Evolutionary conservation across 2,329 filamentous ascomycete genomes (phyloP).

Genomic region (Aspergillus novofumigatus): DNA sequence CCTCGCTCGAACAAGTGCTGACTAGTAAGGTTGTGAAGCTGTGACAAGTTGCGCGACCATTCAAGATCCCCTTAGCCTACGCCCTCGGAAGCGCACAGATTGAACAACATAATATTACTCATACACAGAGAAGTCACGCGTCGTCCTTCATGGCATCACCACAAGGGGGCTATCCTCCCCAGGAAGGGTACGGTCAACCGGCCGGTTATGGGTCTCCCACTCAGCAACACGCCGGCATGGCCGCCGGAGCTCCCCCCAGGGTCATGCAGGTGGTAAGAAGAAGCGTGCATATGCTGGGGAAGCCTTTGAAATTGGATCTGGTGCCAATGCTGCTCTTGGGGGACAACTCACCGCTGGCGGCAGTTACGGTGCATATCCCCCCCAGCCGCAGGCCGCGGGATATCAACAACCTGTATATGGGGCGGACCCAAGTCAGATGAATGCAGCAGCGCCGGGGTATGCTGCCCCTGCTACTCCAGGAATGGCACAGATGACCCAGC

Average conservation of each 20-base stretch:
- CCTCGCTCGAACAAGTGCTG: conserved; percentile 9
- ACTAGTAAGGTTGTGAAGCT: conserved; percentile 22
- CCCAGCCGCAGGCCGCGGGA: conserved; percentile 46
- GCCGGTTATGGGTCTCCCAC: conserved; percentile 38
- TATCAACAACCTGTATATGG: conserved; percentile 43
- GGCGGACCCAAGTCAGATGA: conserved; percentile 44
- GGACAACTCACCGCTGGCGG: conserved; percentile 50
- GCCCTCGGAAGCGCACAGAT: not conserved
- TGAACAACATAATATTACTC: not conserved
- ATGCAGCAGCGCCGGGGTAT: conserved; percentile 65
- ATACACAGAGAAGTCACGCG: conserved; percentile 3
- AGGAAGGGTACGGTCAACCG: conserved; percentile 47
- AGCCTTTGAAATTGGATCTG: conserved; percentile 86
- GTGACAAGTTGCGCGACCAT: conserved; percentile 14
- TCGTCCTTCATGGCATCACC: conserved; percentile 45
- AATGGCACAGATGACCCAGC: conserved; percentile 71
- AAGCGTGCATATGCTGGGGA: conserved; percentile 92
- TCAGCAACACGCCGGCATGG: conserved; percentile 28
- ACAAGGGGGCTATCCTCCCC: conserved; percentile 49
- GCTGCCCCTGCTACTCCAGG: conserved; percentile 52
- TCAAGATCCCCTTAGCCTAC: not conserved
- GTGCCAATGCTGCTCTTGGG: conserved; percentile 69
- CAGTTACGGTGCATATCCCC: conserved; percentile 60
- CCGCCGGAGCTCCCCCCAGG: conserved; percentile 28
- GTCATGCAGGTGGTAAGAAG: conserved; percentile 54